phyloP scores from a whole-genome alignment of 495 filamentous ascomycete species.

The Paragyromitra xinjiangensis region DNA sequence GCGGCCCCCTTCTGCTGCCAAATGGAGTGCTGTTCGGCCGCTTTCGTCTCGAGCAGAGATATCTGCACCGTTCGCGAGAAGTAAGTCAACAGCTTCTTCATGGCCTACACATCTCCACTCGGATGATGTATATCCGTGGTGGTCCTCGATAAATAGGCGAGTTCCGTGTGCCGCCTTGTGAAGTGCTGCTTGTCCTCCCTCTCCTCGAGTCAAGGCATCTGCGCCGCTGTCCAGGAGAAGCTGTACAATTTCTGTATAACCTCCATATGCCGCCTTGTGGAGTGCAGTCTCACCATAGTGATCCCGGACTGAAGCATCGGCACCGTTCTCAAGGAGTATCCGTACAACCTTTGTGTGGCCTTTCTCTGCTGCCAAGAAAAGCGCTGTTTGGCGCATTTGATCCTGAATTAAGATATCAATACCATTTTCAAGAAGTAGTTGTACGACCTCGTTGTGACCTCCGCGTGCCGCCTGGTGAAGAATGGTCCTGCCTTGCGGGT shows the following conservation, averaged over 20 bases:
- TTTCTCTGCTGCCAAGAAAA: not conserved
- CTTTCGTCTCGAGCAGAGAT: not conserved
- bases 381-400: not conserved
- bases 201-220: not conserved
- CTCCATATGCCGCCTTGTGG: not conserved
- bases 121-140: not conserved
- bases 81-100: not conserved
- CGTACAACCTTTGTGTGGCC: not conserved
- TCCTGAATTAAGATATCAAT: not conserved
- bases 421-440: not conserved
- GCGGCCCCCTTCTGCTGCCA: not conserved
- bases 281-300: not conserved
- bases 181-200: too few species aligned
- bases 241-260: not conserved
- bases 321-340: not conserved
- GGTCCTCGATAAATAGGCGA: too few species aligned
- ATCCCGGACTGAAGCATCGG: not conserved
- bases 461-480: not conserved
- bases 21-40: not conserved
- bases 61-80: slow-evolving; percentile 20
- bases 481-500: not conserved
- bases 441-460: not conserved
- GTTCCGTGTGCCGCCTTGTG: too few species aligned
- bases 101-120: not conserved
- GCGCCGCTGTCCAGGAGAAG: not conserved